Evolutionary conservation across 441 rosid species (phyloP).

Genomic region (Gossypium gossypioides): DNA sequence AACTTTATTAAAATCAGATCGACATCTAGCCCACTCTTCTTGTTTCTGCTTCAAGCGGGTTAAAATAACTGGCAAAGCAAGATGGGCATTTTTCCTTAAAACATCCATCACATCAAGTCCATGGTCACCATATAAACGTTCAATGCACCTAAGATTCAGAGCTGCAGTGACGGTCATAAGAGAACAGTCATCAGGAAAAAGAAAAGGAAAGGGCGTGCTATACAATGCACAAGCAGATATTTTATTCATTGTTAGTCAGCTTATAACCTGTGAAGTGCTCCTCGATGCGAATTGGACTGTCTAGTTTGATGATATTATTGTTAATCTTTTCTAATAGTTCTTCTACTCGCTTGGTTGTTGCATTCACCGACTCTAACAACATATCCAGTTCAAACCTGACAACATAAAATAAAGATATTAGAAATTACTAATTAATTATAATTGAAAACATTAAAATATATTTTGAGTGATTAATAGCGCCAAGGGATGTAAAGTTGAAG

Average conservation of each 20-base stretch:
- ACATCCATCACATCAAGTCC: constrained; percentile 94
- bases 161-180: constrained; percentile 37
- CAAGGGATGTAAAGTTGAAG: neutral
- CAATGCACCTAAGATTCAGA: constrained; percentile 83
- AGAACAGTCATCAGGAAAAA: constrained; percentile 14
- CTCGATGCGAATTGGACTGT: constrained; percentile 52
- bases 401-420: constrained; percentile 19
- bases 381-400: constrained; percentile 97
- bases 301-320: constrained; percentile 48
- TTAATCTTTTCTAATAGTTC: constrained; percentile 70
- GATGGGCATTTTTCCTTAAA: constrained; percentile 69
- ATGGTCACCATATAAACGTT: constrained; percentile 91
- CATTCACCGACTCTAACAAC: constrained; percentile 87
- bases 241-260: constrained; percentile 12
- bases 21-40: constrained; percentile 96
- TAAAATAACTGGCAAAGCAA: constrained; percentile 87
- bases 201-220: constrained; percentile 2
- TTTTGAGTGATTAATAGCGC: neutral
- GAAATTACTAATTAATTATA: constrained; percentile 16
- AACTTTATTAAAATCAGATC: constrained; percentile 88
- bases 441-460: neutral
- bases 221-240: constrained; percentile 3
- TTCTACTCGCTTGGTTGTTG: constrained; percentile 77
- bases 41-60: constrained; percentile 97
- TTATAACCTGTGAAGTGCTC: constrained; percentile 78